Conservation (phyloP, 805 yeast genomes). For the Limtongozyma cylindracea region DNA sequence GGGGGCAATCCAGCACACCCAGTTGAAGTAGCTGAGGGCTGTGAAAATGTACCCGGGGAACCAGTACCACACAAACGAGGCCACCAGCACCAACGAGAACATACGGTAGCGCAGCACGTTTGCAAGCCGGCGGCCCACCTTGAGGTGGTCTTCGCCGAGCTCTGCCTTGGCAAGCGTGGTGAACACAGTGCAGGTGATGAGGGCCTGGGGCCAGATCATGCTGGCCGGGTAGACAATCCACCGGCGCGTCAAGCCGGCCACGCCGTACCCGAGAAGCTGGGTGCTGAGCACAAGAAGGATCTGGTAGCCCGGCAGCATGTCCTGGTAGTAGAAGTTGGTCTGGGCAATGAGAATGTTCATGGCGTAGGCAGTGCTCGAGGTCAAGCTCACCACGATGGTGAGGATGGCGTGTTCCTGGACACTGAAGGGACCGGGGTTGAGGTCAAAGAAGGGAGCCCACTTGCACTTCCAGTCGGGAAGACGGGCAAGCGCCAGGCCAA, state of each 20-base stretch:
- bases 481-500: slow-evolving; percentile 4
- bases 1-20: slow-evolving; percentile 2
- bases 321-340: slow-evolving; percentile 2
- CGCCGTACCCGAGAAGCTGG: slow-evolving; percentile 7
- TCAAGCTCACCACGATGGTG: slow-evolving; percentile 4
- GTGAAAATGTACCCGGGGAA: slow-evolving; percentile 2
- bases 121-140: slow-evolving; percentile 1
- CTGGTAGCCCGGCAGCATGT: slow-evolving; percentile 5
- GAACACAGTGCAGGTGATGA: slow-evolving; percentile 5
- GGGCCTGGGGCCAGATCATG: slow-evolving; percentile 3
- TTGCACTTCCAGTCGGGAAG: slow-evolving; percentile 2
- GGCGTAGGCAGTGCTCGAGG: slow-evolving; percentile 3
- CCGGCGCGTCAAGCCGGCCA: slow-evolving; percentile 6
- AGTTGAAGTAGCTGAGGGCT: slow-evolving; percentile 2
- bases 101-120: slow-evolving; percentile 3
- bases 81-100: slow-evolving; percentile 2
- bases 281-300: slow-evolving; percentile 8
- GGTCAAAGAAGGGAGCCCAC: slow-evolving; percentile 3
- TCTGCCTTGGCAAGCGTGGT: too few species aligned
- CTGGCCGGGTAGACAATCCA: slow-evolving; percentile 2
- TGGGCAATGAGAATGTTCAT: slow-evolving; percentile 5
- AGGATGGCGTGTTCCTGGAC: slow-evolving; percentile 2
- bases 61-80: slow-evolving; percentile 2
- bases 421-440: slow-evolving; percentile 5
- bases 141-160: too few species aligned